A percentile compares a stretch with the other conserved stretches of the same genome.
Evolutionary conservation across 345 rosid species (phyloP).

Genomic region (Eucalyptus marginata): DNA sequence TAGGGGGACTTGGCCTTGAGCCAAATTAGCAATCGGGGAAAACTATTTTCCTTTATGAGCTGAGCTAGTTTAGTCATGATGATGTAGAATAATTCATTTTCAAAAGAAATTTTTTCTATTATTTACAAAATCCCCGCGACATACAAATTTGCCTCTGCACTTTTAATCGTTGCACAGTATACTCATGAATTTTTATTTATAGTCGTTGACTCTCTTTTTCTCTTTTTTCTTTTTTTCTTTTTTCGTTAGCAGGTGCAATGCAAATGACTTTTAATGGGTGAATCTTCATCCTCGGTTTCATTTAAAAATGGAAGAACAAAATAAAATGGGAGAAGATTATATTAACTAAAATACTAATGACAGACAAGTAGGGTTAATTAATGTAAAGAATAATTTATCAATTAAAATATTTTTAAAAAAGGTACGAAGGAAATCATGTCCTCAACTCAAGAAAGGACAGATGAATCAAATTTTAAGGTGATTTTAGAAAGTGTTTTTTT

Average conservation of each 20-base stretch:
- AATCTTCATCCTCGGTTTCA: neutral
- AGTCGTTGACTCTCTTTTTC: too few relatives aligned
- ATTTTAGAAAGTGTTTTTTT: neutral
- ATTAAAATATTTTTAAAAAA: neutral
- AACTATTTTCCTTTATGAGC: neutral
- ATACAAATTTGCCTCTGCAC: neutral
- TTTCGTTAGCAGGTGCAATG: neutral
- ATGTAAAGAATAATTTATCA: neutral
- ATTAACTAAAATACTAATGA: neutral
- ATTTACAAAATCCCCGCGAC: neutral
- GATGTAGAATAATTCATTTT: neutral
- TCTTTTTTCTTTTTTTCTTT: too few relatives aligned
- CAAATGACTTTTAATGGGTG: neutral
- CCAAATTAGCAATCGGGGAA: neutral
- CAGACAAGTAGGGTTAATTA: neutral
- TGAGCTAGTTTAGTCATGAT: neutral
- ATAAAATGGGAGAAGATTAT: neutral
- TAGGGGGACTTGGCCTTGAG: neutral
- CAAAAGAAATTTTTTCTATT: neutral
- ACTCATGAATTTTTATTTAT: neutral
- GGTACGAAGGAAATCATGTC: neutral
- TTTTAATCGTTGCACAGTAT: neutral
- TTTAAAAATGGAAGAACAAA: neutral
- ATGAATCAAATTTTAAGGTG: neutral
- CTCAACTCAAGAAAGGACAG: neutral